Evolutionary conservation across 176 grass and related monocot genomes (phyloP), one percentile per base, ranked within the genome.

Genomic region (Aegilops speltoides): DNA sequence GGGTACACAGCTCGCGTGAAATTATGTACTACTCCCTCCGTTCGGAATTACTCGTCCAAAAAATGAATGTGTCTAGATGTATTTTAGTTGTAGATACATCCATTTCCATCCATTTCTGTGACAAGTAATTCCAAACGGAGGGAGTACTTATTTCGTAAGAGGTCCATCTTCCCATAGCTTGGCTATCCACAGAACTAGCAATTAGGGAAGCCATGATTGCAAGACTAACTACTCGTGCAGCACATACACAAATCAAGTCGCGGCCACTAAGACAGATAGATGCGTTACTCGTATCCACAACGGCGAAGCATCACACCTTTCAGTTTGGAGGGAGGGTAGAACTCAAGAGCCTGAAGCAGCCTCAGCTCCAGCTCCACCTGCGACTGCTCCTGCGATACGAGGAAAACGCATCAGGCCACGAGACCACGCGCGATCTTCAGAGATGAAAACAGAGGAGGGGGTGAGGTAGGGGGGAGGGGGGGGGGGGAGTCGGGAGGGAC

Each of bases 311-410:
- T 32, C 22, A 22, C 20, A 93, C 92, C 92, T 90, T 93, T 88
- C 32, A 93, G 69, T 90, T 91, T 90, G 64, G 78, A 88, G 6
- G 92, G 92, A 23, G 91, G 92, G 82, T 93, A 90, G 86, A 93
- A 85, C 83, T 93, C 86, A 15, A 93, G 86, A 22, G 86, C 88
- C 89, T 88, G 82, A 9, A 93, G 84, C 61, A 93, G 59, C 74
- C 83, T 90, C 74, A 93, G 75, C 86, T 93, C 92, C 60, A 93
- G 29, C 73, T 93, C 92, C 68, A 93, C 88, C 88, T 90, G 92
- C 31, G 92, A 90, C 79, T 88, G 92, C 62, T 93, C 92, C 92
- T 93, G 50, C 10, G 12, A 78, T 10, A 86, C 3, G 6, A 60
- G 82, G 6, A 54, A 40, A 76, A 73, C 6, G 17, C 46, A 50